Conservation (phyloP, 352 stramenopile genomes). For the Phytopythium chamaehyphon region DNA sequence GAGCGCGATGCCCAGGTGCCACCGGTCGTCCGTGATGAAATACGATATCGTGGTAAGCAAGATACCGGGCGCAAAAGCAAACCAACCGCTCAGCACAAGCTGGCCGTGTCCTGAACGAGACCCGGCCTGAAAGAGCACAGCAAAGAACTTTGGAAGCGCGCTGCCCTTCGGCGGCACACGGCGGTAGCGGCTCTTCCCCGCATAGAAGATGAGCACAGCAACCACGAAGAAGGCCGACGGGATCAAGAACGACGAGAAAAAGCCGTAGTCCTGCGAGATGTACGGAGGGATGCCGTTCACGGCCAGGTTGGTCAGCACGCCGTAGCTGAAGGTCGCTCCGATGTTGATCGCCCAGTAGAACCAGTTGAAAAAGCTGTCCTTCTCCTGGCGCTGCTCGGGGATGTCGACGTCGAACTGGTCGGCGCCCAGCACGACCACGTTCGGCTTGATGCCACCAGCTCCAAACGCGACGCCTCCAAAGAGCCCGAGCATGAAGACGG, state of each 20-base stretch:
- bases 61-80: conserved; percentile 72
- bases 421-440: conserved; percentile 68
- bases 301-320: conserved; percentile 86
- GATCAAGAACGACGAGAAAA: conserved; percentile 88
- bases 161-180: conserved; percentile 74
- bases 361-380: conserved; percentile 92
- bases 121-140: conserved; percentile 60
- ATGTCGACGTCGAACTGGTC: conserved; percentile 82
- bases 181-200: conserved; percentile 54
- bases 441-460: conserved; percentile 72
- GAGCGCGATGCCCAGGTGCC: conserved; percentile 62
- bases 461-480: conserved; percentile 75
- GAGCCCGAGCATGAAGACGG: conserved; percentile 79
- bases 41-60: conserved; percentile 76
- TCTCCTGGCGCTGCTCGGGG: conserved; percentile 60
- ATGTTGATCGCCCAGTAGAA: conserved; percentile 95
- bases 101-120: conserved; percentile 46
- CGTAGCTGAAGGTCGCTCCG: conserved; percentile 89
- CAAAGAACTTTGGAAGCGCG: conserved; percentile 67
- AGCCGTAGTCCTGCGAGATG: conserved; percentile 77
- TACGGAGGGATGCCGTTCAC: conserved; percentile 87
- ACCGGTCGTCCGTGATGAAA: conserved; percentile 57
- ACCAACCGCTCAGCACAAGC: conserved; percentile 68
- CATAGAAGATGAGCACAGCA: conserved; percentile 77
- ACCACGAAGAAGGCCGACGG: conserved; percentile 78